Evolutionary conservation across 164 flowering plant species (phyloP), one percentile per base, ranked within the genome.

Genomic region (Sedum album): DNA sequence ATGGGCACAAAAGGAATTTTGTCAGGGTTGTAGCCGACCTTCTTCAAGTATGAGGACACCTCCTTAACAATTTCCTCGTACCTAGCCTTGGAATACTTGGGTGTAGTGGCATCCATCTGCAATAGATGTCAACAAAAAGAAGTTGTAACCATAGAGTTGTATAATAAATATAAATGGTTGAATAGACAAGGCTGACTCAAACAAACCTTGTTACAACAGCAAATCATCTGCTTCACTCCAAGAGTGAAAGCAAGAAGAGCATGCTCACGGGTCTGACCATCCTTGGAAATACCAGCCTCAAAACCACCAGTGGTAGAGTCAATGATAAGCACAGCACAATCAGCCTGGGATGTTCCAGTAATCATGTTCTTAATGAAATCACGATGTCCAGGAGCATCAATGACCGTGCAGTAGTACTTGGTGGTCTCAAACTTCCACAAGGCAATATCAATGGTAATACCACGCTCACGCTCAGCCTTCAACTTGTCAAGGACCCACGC

Each of bases 331-430:
- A 87, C 84, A 66, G 93, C 90, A 75, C 92, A 84, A 68, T 88
- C 93, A 65, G 93, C 93, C 80, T 88, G 90, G 14, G 93, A 88
- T 67, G 93, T 86, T 49, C 93, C 93, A 61, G 90, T 88, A 68
- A 88, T 88, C 93, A 88, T 88, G 79, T 88, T 88, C 86, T 88
- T 88, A 81, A 88, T 88, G 61, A 88, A 88, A 72, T 88, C 93
- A 68, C 93, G 84, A 74, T 88, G 93, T 17, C 93, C 90, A 60
- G 93, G 93, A 21, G 93, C 93, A 85, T 88, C 93, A 71, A 88
- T 86, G 68, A 88, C 90, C 23, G 93, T 88, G 83, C 93, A 88
- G 81, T 88, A 88, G 77, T 86, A 88, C 82, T 80, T 88, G 71
- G 87, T 86, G 80, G 93, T 88, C 82, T 88, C 93, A 60, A 88